These are phyloP conservation scores for Sistotremastrum niveocremeum DNA, from an alignment of 768 basidiomycete species.

Conservation along the genomic window DNA sequence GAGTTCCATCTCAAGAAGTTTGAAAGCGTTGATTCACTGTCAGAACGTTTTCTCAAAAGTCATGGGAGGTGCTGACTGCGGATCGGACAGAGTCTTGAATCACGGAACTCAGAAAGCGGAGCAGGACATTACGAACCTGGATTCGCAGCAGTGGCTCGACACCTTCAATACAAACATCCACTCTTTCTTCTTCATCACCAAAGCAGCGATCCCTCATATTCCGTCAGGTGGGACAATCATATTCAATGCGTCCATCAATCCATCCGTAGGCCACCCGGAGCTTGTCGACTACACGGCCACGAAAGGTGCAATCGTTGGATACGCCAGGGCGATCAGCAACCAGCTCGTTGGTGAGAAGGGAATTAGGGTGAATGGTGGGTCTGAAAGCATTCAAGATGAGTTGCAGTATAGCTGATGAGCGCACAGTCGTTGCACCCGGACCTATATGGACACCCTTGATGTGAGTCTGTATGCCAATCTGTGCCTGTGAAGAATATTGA, in stretches of 20 bases:
- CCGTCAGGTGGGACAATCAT: slow-evolving; percentile 28
- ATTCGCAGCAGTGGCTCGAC: slow-evolving; percentile 29
- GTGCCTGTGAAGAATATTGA: background rate
- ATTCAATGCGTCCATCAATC: slow-evolving; percentile 32
- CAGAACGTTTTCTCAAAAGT: slow-evolving; percentile 3
- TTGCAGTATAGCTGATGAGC: background rate
- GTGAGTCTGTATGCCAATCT: slow-evolving; percentile 5
- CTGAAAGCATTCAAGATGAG: slow-evolving; percentile 6
- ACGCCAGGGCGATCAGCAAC: slow-evolving; percentile 34
- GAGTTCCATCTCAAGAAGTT: slow-evolving; percentile 25
- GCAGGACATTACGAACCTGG: slow-evolving; percentile 21
- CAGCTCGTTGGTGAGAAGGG: slow-evolving; percentile 36
- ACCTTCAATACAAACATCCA: slow-evolving; percentile 26
- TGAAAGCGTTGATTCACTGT: slow-evolving; percentile 27
- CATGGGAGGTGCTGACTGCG: background rate
- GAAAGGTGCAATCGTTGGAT: slow-evolving; percentile 38
- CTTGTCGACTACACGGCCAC: slow-evolving; percentile 42
- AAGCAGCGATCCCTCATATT: slow-evolving; percentile 32
- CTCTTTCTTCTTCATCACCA: slow-evolving; percentile 33
- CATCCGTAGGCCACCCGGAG: slow-evolving; percentile 29
- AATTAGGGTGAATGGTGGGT: slow-evolving; percentile 31
- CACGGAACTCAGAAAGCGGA: slow-evolving; percentile 31
- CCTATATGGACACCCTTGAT: slow-evolving; percentile 39
- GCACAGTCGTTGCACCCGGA: slow-evolving; percentile 25
- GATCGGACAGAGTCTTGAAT: slow-evolving; percentile 23